These are phyloP conservation scores for Fragaria ananassa DNA, from an alignment of 306 rosid genomes.

Conservation along the genomic window DNA sequence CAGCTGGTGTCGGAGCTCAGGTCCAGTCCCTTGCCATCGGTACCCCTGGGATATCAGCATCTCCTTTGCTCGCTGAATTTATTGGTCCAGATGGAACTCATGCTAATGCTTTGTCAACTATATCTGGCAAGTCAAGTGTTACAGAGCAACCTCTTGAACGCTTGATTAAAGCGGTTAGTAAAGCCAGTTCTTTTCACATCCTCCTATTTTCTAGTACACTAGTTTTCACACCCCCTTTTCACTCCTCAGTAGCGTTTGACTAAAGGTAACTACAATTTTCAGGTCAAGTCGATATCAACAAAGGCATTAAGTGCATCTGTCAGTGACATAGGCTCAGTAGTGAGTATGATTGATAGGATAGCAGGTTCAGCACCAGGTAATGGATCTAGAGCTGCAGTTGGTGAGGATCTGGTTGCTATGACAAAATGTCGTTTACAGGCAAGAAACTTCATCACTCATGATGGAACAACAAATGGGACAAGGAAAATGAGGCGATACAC, in stretches of 20 bases:
- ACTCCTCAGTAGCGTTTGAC: background rate
- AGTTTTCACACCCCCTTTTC: slow-evolving; percentile 3
- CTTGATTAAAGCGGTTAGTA: slow-evolving; percentile 68
- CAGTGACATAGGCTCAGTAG: slow-evolving; percentile 75
- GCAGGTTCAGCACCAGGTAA: slow-evolving; percentile 94
- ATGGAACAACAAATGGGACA: slow-evolving; percentile 60
- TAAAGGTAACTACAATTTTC: slow-evolving; percentile 22
- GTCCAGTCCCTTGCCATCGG: slow-evolving; percentile 92
- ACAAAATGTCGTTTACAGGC: slow-evolving; percentile 83
- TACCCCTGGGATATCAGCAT: slow-evolving; percentile 97
- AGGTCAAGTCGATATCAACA: slow-evolving; percentile 81
- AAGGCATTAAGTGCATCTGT: slow-evolving; percentile 70
- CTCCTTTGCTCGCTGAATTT: slow-evolving; percentile 92
- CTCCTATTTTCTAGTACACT: background rate
- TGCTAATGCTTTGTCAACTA: slow-evolving; percentile 48
- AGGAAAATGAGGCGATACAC: slow-evolving; percentile 81
- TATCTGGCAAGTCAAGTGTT: slow-evolving; percentile 60
- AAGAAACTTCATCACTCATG: slow-evolving; percentile 64
- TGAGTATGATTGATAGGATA: slow-evolving; percentile 86
- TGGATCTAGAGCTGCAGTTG: slow-evolving; percentile 96
- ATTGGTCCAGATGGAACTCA: slow-evolving; percentile 58
- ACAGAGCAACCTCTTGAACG: slow-evolving; percentile 89
- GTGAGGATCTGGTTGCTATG: slow-evolving; percentile 94
- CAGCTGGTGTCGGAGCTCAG: slow-evolving; percentile 44
- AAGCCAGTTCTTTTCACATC: slow-evolving; percentile 21